phyloP scores from a whole-genome alignment of 768 basidiomycete genomes.

The Russula ochroleuca region DNA sequence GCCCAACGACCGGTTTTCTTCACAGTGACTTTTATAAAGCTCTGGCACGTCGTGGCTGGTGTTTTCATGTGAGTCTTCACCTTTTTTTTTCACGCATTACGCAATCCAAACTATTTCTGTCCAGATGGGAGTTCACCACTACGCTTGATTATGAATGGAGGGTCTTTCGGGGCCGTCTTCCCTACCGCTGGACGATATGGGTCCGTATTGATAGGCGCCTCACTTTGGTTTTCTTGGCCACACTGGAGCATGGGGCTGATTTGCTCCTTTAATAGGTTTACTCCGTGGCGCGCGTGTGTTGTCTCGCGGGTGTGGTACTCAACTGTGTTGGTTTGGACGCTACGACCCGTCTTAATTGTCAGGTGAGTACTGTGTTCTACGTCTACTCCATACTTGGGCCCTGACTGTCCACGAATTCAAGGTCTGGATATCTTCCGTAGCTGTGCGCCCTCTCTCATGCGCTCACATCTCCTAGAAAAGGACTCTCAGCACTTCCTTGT shows the following conservation, averaged over 20 bases:
- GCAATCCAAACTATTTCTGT: neutral
- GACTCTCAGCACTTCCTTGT: neutral
- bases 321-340: neutral
- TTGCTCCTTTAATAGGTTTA: neutral
- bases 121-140: neutral
- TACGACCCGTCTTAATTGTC: neutral
- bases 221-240: neutral
- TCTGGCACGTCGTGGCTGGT: neutral
- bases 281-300: neutral
- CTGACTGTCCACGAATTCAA: neutral
- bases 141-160: neutral
- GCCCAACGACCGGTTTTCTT: no score
- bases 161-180: neutral
- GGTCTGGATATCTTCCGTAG: neutral
- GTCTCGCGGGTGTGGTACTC: neutral
- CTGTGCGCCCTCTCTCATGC: neutral
- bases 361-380: neutral
- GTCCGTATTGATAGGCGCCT: neutral
- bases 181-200: neutral
- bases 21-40: neutral
- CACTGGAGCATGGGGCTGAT: neutral
- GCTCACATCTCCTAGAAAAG: neutral
- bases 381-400: neutral
- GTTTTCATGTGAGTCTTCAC: neutral
- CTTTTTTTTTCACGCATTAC: neutral